phyloP scores from a whole-genome alignment of 164 flowering plant species.

The Protea cynaroides region DNA sequence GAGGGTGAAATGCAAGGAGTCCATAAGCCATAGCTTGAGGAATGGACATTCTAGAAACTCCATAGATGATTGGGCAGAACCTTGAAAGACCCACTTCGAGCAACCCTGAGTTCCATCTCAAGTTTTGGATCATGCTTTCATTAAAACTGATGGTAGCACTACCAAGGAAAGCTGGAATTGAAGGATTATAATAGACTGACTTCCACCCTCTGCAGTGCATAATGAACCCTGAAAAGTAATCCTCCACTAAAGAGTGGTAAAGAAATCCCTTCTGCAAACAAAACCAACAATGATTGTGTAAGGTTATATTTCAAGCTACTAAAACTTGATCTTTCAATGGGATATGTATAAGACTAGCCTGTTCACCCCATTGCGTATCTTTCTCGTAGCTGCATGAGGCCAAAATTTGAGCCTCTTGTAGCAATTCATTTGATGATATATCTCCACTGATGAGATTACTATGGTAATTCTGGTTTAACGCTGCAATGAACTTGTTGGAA shows the following conservation, averaged over 20 bases:
- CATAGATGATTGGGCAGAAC: slow-evolving; percentile 2
- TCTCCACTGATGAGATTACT: not conserved
- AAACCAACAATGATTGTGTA: too few relatives aligned
- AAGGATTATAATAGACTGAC: not conserved
- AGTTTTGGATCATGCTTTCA: not conserved
- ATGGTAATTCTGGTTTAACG: not conserved
- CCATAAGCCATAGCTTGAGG: slow-evolving; percentile 2
- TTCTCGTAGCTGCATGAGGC: slow-evolving; percentile 1
- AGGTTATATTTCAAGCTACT: not conserved
- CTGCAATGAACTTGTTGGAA: slow-evolving; percentile 3
- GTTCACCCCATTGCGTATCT: slow-evolving; percentile 6
- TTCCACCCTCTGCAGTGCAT: slow-evolving; percentile 4
- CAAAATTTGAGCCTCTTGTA: not conserved
- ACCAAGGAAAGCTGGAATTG: slow-evolving; percentile 3
- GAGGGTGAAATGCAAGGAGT: not conserved
- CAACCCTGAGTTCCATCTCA: slow-evolving; percentile 4
- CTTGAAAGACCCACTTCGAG: not conserved
- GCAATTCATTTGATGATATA: not conserved
- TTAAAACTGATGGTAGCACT: not conserved
- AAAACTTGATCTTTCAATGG: too few relatives aligned
- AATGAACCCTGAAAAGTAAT: not conserved
- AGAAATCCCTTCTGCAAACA: not conserved
- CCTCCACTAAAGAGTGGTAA: slow-evolving; percentile 3
- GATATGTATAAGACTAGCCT: not conserved
- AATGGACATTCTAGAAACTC: not conserved